Base-by-base conservation (phyloP, 352 stramenopile species). In the Phytophthora hibernalis region DNA sequence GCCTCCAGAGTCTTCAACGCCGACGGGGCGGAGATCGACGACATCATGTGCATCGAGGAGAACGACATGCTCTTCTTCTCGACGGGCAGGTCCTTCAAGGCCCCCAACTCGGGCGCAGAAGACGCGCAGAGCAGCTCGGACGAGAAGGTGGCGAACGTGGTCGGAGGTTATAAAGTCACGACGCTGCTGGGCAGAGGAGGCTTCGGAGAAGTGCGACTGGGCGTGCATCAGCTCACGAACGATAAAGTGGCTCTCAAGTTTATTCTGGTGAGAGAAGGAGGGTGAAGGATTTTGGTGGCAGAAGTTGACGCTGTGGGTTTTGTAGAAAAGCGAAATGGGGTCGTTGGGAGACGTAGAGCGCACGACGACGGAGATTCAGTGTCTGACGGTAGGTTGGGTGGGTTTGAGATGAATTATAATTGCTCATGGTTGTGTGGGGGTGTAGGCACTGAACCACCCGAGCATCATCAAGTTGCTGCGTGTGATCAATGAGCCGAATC, bases 41-140 rank as follows among this genome's bases (percentile, higher is more conserved):
- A 96, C 71, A 89, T 94, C 66, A 96, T 96, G 89, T 92, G 87
- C 76, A 95, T 97, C 30, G 89, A 97, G 54, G 89, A 97, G 64
- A 90, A 92, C 63, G 89, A 95, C 73, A 95, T 95, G 72, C 80
- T 96, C 30, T 97, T 97, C 70, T 91, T 97, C 67, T 96, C 87
- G 3, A 89, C 85, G 1, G 86, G 85, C 1, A 80, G 73, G 18
- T 89, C 87, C 13, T 96, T 95, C 56, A 91, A 92, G 30, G 72
- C 87, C 10, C 89, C 89, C 13, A 78, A 72, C 28, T 84, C 80
- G 2, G 74, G 65, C 1, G 73, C 69, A 10, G 79, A 85, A 49
- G 83, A 90, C 40, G 63, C 71, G 2, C 66, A 66, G 31, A 81
- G 56, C 52, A 71, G 49, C 24, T 52, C 61, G 11, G 81, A 90